Evolutionary conservation across 257 asterid genomes (phyloP), one percentile per base, ranked within the genome.

Genomic region (Solanum bulbocastanum): DNA sequence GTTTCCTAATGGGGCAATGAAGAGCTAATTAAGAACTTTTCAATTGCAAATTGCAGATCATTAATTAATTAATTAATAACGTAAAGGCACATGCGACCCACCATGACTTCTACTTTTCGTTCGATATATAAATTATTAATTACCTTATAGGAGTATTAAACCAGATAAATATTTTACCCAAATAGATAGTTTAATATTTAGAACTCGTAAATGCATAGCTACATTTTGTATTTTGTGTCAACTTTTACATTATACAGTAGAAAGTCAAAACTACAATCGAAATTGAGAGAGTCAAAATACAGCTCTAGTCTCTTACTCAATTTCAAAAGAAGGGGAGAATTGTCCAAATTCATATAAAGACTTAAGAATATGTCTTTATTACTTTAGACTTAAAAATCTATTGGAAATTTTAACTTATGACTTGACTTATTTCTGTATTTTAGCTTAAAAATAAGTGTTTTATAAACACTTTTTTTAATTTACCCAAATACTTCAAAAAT

Each of bases 1-100:
- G 90, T 92, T 93, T 87, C 94, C 90, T 76, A 90, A 86, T 85
- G 91, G 90, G 90, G 91, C 73, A 88, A 90, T 33, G 44, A 84
- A 84, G 79, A 84, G 62, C 87, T 73, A 84, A 84, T 65, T 84
- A 60, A 84, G 79, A 39, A 65, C 62, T 84, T 84, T n/a, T 35
- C 58, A 36, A 36, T 84, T 37, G 5, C 79, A 65, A 44, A 27
- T 79, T 44, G 40, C 62, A 25, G 37, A 40, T 22, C 20, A 15
- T 49, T 15, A 25, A 42, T 76, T 76, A n/a, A 76, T 78, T 78
- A 76, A 76, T 60, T 49, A 49, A 74, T 23, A 65, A 40, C 52
- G 36, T 83, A 22, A 52, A 83, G 52, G 32, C 79, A 84, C 39
- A n/a, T 84, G 87, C 39, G 37, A 37, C 62, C 79, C 87, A 44